phyloP scores from a whole-genome alignment of 345 rosid genomes.

The Populus deltoides region DNA sequence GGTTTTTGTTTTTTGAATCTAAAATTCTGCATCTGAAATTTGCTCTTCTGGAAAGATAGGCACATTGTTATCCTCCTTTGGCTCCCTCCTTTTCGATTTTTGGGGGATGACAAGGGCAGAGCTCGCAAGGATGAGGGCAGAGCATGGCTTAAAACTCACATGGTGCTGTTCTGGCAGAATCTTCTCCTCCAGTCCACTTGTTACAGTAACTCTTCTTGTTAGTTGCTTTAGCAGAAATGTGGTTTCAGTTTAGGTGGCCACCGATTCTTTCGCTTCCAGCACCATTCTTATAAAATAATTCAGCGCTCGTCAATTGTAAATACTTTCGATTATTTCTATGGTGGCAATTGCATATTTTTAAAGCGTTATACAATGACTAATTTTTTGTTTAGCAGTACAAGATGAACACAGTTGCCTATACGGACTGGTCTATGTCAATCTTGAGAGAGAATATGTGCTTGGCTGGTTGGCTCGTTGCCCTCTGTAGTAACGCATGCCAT shows the following conservation, averaged over 20 bases:
- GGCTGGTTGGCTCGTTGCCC: background rate
- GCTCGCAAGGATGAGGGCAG: background rate
- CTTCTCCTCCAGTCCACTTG: background rate
- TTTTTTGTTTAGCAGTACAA: background rate
- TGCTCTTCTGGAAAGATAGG: background rate
- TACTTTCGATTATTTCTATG: background rate
- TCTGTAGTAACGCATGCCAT: background rate
- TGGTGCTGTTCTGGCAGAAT: background rate
- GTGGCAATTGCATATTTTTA: background rate
- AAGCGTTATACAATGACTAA: background rate
- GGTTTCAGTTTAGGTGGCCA: background rate
- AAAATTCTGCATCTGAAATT: background rate
- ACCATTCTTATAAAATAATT: background rate
- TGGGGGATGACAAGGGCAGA: background rate
- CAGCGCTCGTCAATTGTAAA: background rate
- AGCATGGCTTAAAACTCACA: background rate
- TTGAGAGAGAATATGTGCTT: background rate
- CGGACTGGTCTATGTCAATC: background rate
- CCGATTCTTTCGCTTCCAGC: background rate
- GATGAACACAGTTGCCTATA: background rate
- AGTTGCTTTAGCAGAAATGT: no score
- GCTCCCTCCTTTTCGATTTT: background rate
- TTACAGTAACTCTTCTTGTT: background rate
- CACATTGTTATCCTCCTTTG: background rate
- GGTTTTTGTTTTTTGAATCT: background rate